These are phyloP conservation scores for Chlorella ohadii DNA, from an alignment of 139 green algal genomes.

Conservation along the genomic window DNA sequence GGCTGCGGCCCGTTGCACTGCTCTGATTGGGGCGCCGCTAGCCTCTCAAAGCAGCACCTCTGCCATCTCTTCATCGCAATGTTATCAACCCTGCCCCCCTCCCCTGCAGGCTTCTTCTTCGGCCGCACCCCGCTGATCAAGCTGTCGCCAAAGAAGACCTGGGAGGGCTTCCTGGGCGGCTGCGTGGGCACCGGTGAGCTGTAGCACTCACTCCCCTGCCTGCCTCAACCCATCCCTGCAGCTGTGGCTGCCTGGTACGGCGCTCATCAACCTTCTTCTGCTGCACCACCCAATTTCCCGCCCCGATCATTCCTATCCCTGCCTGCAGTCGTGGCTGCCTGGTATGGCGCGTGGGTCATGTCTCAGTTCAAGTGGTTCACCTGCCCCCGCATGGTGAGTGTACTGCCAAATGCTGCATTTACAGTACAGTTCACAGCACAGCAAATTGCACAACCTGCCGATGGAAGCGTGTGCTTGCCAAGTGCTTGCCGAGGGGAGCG, in stretches of 20 bases:
- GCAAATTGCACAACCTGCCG: too few species aligned
- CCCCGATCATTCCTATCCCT: neutral
- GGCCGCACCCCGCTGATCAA: conserved; percentile 97
- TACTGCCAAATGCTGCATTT: neutral
- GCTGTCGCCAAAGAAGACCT: conserved; percentile 99
- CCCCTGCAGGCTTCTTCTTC: conserved; percentile 87
- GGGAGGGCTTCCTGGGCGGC: conserved; percentile 97
- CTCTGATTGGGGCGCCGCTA: too few species aligned
- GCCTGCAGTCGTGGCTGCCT: conserved; percentile 70
- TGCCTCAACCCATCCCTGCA: neutral
- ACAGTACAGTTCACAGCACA: too few species aligned
- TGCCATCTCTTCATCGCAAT: too few species aligned
- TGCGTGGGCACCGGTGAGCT: conserved; percentile 70
- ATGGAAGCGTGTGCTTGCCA: too few species aligned
- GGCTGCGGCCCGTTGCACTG: too few species aligned
- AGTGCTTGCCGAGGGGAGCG: too few species aligned
- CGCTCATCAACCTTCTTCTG: too few species aligned
- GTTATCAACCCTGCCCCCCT: too few species aligned
- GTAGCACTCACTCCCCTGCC: neutral
- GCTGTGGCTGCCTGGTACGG: too few species aligned
- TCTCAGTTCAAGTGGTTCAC: conserved; percentile 87
- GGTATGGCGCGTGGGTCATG: conserved; percentile 74
- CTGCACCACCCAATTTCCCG: too few species aligned
- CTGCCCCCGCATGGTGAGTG: conserved; percentile 81
- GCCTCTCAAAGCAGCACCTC: too few species aligned